Evolutionary conservation across 805 yeast species (phyloP), one percentile per base, ranked within the genome.

Genomic region (Yarrowia phangngaensis): DNA sequence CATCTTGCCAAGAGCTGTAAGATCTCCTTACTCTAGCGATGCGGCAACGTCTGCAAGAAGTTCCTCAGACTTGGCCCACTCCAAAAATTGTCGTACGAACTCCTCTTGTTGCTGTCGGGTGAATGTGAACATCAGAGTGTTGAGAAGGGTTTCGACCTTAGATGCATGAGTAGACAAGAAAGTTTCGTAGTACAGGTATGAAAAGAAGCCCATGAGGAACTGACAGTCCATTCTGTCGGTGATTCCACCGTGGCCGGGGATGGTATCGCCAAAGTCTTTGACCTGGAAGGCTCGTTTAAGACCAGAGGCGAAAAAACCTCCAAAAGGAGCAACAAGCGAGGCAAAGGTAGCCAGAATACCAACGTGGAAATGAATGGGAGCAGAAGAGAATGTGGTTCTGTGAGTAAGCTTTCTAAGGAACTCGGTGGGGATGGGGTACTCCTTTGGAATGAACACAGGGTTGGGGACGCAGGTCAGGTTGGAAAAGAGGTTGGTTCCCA

Each of bases 241-340:
- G 56, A 92, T 82, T 57, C 98, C 98, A 55, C 98, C 98, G 63
- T 92, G 98, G 23, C 98, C 98, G 12, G 98, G 98, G 57, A 92
- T 92, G 8, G 97, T 90, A 62, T 90, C 95, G 57, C 97, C 98
- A 61, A 92, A 92, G 67, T 92, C 98, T 68, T 92, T 92, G 50
- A 89, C 88, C 61, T 90, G 85, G 69, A 92, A 89, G 11, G 97
- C 87, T 67, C 98, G 80, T 71, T 92, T 92, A 58, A 92, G 73
- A n/a, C 97, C 98, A 48, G 94, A 82, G 6, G 97, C 97, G 60
- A 92, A 92, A 65, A 92, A 92, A 1, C 98, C 98, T 49, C 98
- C 98, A 63, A 92, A 92, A 52, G 98, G 98, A 3, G 98, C 98
- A 64, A 92, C 82, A 56, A 92, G 74, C 0, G 97, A 90, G 2